Conservation (phyloP, 1,284 basidiomycete genomes). For the Puccinia coronata region DNA sequence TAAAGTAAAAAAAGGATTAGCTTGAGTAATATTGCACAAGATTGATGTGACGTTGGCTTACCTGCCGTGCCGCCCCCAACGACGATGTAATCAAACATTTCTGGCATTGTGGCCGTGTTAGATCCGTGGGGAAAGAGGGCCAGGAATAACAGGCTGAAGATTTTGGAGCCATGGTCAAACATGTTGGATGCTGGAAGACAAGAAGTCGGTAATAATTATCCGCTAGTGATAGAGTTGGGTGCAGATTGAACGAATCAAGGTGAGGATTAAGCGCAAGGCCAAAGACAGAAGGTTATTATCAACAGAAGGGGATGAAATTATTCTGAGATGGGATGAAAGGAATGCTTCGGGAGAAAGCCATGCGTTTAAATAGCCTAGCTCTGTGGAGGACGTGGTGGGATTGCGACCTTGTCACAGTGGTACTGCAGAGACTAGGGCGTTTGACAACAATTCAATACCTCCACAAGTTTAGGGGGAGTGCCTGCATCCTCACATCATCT, state of each 20-base stretch:
- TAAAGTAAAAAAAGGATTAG: neutral
- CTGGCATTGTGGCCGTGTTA: conserved; percentile 6
- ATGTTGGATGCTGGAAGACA: neutral
- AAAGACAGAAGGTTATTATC: conserved; percentile 10
- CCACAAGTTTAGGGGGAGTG: conserved; percentile 1
- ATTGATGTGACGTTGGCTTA: neutral
- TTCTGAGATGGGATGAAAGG: neutral
- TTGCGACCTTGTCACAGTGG: neutral
- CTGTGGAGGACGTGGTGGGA: neutral
- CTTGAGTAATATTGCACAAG: neutral
- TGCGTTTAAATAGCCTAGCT: conserved; percentile 1
- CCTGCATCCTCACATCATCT: conserved; percentile 14
- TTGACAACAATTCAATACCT: neutral
- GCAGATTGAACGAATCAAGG: neutral
- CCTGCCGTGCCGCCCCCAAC: conserved; percentile 40
- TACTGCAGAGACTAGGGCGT: neutral
- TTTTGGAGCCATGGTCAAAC: conserved; percentile 24
- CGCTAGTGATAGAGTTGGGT: neutral
- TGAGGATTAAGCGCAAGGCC: neutral
- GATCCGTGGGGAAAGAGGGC: neutral
- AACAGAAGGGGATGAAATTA: neutral
- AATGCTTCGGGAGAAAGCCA: neutral
- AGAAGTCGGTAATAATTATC: neutral
- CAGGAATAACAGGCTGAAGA: conserved; percentile 16
- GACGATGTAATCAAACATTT: conserved; percentile 40